Base-by-base conservation (phyloP, 2,329 filamentous ascomycete genomes). In the Seiridium unicorne region DNA sequence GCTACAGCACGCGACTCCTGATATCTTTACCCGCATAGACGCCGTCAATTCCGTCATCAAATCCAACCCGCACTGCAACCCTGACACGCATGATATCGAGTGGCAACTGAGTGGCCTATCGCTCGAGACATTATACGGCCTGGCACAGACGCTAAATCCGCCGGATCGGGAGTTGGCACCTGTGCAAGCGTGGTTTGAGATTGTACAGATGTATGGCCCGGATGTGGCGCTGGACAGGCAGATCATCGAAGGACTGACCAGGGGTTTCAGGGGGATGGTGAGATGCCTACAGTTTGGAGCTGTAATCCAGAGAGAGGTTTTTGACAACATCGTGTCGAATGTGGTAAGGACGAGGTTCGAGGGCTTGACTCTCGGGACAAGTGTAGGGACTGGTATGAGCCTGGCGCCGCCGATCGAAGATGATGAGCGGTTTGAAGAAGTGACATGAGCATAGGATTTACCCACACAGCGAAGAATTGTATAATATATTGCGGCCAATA, bases 171-270 rank as follows among this genome's bases (percentile, higher is more conserved):
- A 84, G 67, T 66, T 84, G 44, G 77, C 81, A 35, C 81, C 82
- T 13, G 78, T 84, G 34, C 81, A 84, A 70, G 81, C 77, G 1
- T 84, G 81, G 81, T 84, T 84, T 67, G 81, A 84, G 73, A 74
- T 84, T 34, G 76, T 75, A 32, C 68, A 63, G 3, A 67, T 72
- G 44, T 82, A 78, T 63, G 76, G 77, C 31, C 63, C 71, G n/a
- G 73, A 64, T 9, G 57, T 73, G 13, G 70, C 82, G n/a, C 66
- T 80, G 56, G 66, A 73, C 51, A 59, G 58, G 0, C 66, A 65
- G 31, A 67, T 74, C 42, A 64, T 82, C 46, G 75, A 74, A 8
- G 55, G 57, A 34, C 69, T 84, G 54, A 74, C 76, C 67, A 61
- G 68, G 4, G 79, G 77, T 64, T 72, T 84, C 5, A 71, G 71